phyloP scores from a whole-genome alignment of 2,329 filamentous ascomycete genomes.

The Colletotrichum australisinense region DNA sequence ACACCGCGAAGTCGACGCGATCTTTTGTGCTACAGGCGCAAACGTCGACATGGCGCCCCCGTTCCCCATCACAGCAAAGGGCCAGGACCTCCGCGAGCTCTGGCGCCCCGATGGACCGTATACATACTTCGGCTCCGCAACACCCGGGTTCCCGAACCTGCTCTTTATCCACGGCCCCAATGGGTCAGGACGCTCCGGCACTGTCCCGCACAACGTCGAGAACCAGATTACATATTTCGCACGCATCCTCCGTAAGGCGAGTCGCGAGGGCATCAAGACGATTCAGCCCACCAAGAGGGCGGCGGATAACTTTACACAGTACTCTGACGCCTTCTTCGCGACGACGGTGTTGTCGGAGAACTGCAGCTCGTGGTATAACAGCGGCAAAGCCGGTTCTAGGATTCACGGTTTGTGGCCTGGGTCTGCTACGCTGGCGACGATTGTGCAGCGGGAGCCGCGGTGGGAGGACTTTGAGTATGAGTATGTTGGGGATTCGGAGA shows the following conservation, averaged over 20 bases:
- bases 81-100: slow-evolving; percentile 62
- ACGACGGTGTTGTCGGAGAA: slow-evolving; percentile 68
- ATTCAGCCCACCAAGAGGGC: slow-evolving; percentile 68
- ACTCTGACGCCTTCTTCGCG: slow-evolving; percentile 66
- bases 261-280: slow-evolving; percentile 73
- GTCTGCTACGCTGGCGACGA: slow-evolving; percentile 71
- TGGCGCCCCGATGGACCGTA: slow-evolving; percentile 73
- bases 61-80: slow-evolving; percentile 69
- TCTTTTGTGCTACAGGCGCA: slow-evolving; percentile 77
- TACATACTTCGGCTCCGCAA: slow-evolving; percentile 73
- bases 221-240: slow-evolving; percentile 74
- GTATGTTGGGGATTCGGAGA: slow-evolving; percentile 55
- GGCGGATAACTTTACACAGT: slow-evolving; percentile 72
- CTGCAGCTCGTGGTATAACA: slow-evolving; percentile 80
- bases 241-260: slow-evolving; percentile 74
- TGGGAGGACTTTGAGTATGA: slow-evolving; percentile 68
- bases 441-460: slow-evolving; percentile 64
- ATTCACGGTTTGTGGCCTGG: slow-evolving; percentile 79
- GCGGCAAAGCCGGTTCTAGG: slow-evolving; percentile 68
- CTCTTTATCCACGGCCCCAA: slow-evolving; percentile 73
- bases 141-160: slow-evolving; percentile 75
- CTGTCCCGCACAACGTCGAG: slow-evolving; percentile 75
- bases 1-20: slow-evolving; percentile 68
- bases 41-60: slow-evolving; percentile 69
- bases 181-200: slow-evolving; percentile 70